Evolutionary conservation across 805 yeast genomes (phyloP).

Genomic region (Metahyphopichia silvanorum): DNA sequence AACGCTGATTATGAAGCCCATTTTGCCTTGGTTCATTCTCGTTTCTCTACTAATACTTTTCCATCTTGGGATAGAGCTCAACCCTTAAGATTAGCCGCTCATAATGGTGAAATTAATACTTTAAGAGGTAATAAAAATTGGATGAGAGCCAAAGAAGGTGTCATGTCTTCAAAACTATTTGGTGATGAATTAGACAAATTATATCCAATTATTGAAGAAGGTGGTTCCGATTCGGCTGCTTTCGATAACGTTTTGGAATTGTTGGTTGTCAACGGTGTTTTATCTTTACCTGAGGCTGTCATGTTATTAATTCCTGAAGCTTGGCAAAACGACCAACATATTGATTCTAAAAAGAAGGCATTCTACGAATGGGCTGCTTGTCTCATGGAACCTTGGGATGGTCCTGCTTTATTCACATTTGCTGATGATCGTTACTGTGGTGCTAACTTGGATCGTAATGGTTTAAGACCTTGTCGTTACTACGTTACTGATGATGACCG

Average conservation of each 20-base stretch:
- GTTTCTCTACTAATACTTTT: conserved; percentile 97
- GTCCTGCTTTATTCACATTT: conserved; percentile 95
- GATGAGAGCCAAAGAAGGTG: conserved; percentile 99
- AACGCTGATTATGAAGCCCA: conserved; percentile 93
- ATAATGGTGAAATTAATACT: conserved; percentile 97
- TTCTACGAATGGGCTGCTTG: conserved; percentile 99
- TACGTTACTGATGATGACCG: conserved; percentile 92
- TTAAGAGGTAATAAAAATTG: conserved; percentile 97
- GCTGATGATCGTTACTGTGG: conserved; percentile 98
- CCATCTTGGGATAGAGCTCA: conserved; percentile 99
- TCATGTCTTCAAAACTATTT: conserved; percentile 81
- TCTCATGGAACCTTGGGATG: conserved; percentile 99
- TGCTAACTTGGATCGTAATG: conserved; percentile 96
- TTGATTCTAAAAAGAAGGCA: conserved; percentile 90
- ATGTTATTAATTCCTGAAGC: conserved; percentile 98
- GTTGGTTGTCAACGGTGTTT: conserved; percentile 84
- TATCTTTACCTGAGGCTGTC: conserved; percentile 93
- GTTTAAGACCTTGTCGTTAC: conserved; percentile 97
- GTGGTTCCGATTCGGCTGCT: conserved; percentile 98
- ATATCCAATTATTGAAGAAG: conserved; percentile 95
- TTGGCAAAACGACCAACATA: conserved; percentile 83
- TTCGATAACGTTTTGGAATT: conserved; percentile 93
- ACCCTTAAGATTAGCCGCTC: conserved; percentile 96
- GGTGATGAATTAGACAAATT: conserved; percentile 89
- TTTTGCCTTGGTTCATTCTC: conserved; percentile 93